Evolutionary conservation across 495 filamentous ascomycete genomes (phyloP).

Genomic region (Penicillium lividum): DNA sequence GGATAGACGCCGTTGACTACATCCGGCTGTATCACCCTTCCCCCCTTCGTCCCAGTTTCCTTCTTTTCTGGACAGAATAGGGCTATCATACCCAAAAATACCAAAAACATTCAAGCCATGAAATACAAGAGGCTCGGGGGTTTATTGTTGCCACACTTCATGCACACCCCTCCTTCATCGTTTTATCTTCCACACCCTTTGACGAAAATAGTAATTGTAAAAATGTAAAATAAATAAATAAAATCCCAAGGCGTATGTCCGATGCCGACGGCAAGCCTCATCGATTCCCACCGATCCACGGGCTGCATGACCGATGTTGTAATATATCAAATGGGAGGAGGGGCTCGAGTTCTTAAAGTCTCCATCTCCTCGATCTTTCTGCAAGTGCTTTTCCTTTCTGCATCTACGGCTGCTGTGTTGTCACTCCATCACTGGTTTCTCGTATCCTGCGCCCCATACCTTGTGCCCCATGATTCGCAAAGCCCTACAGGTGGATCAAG

Average conservation of each 20-base stretch:
- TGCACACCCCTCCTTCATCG: constrained; percentile 16
- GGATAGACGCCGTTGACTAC: constrained; percentile 25
- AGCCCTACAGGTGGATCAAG: constrained; percentile 18
- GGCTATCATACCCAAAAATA: neutral
- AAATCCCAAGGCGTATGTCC: constrained; percentile 12
- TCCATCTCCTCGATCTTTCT: constrained; percentile 33
- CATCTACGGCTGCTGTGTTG: constrained; percentile 29
- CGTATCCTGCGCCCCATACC: constrained; percentile 4
- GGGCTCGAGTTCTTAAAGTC: constrained; percentile 42
- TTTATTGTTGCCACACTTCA: constrained; percentile 28
- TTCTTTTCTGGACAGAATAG: constrained; percentile 14
- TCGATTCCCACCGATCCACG: constrained; percentile 43
- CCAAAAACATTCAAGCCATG: neutral
- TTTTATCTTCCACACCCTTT: constrained; percentile 7
- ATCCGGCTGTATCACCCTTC: constrained; percentile 38
- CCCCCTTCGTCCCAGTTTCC: constrained; percentile 26
- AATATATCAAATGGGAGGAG: constrained; percentile 58
- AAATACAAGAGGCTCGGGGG: constrained; percentile 20
- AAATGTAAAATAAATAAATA: constrained; percentile 3
- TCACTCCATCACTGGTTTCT: constrained; percentile 26
- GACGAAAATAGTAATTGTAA: constrained; percentile 3
- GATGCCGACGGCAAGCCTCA: constrained; percentile 31
- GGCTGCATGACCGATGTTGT: constrained; percentile 51
- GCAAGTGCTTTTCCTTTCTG: constrained; percentile 34
- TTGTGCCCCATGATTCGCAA: constrained; percentile 24